Evolutionary conservation across 306 rosid genomes (phyloP).

Genomic region (Pachyrhizus erosus): DNA sequence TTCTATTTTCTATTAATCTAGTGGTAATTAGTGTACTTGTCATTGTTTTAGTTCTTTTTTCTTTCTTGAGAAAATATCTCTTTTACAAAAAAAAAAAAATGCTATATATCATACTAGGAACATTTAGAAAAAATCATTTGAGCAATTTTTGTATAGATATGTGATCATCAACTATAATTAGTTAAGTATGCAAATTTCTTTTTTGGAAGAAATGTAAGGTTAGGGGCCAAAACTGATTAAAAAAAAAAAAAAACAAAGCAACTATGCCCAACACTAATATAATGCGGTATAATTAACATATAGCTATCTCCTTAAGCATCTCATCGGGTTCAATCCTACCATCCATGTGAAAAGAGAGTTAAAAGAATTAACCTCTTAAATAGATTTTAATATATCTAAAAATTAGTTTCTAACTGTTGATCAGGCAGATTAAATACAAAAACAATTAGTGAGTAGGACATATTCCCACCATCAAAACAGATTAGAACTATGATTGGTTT

Average conservation of each 20-base stretch:
- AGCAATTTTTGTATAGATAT: not conserved
- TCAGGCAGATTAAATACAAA: too few species aligned
- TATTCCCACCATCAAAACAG: not conserved
- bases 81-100: not conserved
- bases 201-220: not conserved
- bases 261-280: not conserved
- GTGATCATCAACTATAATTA: not conserved
- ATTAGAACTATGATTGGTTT: conserved; percentile 23
- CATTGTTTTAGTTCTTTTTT: not conserved
- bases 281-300: too few species aligned
- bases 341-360: too few species aligned
- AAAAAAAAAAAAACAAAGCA: not conserved
- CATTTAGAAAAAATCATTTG: not conserved
- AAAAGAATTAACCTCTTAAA: too few species aligned
- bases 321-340: too few species aligned
- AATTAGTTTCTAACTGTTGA: too few species aligned
- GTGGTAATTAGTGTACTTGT: not conserved
- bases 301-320: too few species aligned
- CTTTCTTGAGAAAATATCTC: not conserved
- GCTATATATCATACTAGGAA: not conserved
- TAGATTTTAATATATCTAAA: too few species aligned
- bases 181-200: too few species aligned
- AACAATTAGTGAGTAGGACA: conserved; percentile 21
- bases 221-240: not conserved
- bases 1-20: not conserved